Evolutionary conservation across 495 filamentous ascomycete species (phyloP), one percentile per base, ranked within the genome.

Genomic region (Annulohypoxylon nitens): DNA sequence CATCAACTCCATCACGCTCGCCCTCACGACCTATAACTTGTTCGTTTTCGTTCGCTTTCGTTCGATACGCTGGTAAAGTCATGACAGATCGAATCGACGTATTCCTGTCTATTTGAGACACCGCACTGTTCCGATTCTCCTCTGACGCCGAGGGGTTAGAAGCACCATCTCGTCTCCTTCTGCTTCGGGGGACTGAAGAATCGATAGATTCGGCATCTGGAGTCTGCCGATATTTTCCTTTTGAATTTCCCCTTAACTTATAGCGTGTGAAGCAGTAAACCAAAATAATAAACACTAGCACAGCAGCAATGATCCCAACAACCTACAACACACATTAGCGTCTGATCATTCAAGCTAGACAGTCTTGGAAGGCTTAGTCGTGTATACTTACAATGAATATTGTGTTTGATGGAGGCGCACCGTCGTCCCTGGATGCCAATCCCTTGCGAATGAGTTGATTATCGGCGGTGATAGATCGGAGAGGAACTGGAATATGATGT

Each of bases 81-180:
- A 97, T 97, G 54, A 98, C 90, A 5, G 93, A 97, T 69, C 96
- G 90, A 26, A 98, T 85, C 5, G 92, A 96, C 0, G 93, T 93
- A 71, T 95, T 92, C 45, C 96, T 91, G 74, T 93, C 92, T 14
- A 97, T 88, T 1, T 71, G 68, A 11, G 77, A 69, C 14, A 59
- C 39, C 3, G 77, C 51, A 50, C 69, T 73, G 14, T 67, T 69
- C 48, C 70, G 67, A 47, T 77, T 77, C 25, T 67, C 45, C 37
- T 77, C 75, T 16, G 72, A 45, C 61, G 57, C 68, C 0, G 69
- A 37, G 8, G 61, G 37, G 33, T 68, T 70, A 23, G 63, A 60
- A 48, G 51, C 43, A 12, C 64, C 67, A 30, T 50, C 16, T 50
- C 67, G 71, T 39, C 61, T 66, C 23, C 61, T 71, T 54, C 60